Conservation (phyloP, 768 basidiomycete genomes). For the Agrocybe chaxingu region DNA sequence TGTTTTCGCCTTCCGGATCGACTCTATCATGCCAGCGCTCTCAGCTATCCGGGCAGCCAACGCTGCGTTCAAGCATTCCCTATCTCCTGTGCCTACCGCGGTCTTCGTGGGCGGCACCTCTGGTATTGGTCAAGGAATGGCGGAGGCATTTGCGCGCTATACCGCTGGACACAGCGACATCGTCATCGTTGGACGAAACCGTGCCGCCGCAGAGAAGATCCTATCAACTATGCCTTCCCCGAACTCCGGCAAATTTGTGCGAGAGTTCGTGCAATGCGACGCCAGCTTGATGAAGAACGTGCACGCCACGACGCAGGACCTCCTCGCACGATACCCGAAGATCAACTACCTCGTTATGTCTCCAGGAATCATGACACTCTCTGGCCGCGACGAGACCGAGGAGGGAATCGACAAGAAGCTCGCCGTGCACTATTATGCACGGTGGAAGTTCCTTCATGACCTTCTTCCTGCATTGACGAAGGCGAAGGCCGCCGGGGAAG, state of each 20-base stretch:
- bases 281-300: constrained; percentile 37
- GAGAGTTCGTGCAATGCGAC: constrained; percentile 40
- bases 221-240: constrained; percentile 32
- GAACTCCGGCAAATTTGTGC: background rate
- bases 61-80: constrained; percentile 6
- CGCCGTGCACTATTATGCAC: constrained; percentile 26
- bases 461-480: constrained; percentile 40
- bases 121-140: constrained; percentile 43
- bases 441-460: constrained; percentile 48
- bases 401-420: constrained; percentile 28
- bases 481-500: constrained; percentile 43
- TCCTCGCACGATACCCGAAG: constrained; percentile 29
- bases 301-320: constrained; percentile 21
- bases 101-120: constrained; percentile 39
- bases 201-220: constrained; percentile 40
- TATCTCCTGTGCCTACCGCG: constrained; percentile 23
- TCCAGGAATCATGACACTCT: constrained; percentile 20
- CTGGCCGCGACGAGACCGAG: constrained; percentile 20
- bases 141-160: constrained; percentile 38
- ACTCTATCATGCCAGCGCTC: too few species aligned
- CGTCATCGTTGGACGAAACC: constrained; percentile 47
- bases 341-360: constrained; percentile 35
- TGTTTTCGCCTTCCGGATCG: too few species aligned
- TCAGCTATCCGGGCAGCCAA: background rate
- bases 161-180: constrained; percentile 45